Conservation (phyloP, 2,329 filamentous ascomycete genomes). For the Fusarium tanahbumbuense region DNA sequence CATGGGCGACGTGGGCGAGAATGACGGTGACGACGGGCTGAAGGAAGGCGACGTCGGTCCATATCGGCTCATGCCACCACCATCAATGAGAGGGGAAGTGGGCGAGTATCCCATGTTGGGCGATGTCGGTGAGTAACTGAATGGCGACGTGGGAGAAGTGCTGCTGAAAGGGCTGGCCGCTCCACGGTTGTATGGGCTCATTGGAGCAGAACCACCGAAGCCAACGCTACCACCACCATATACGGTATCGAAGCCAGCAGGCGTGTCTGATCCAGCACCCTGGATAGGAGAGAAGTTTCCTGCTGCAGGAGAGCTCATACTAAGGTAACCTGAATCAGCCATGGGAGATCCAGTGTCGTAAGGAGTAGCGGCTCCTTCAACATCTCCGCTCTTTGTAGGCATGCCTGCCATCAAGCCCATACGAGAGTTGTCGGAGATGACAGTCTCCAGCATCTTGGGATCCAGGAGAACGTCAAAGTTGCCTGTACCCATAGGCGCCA, state of each 20-base stretch:
- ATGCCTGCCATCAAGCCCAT: constrained; percentile 85
- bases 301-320: constrained; percentile 70
- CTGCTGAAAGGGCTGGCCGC: constrained; percentile 82
- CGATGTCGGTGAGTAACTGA: constrained; percentile 81
- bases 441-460: constrained; percentile 93
- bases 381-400: constrained; percentile 77
- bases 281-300: constrained; percentile 83
- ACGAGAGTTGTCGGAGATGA: constrained; percentile 90
- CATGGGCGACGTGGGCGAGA: constrained; percentile 71
- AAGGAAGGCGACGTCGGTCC: constrained; percentile 69
- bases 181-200: constrained; percentile 73
- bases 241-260: constrained; percentile 72
- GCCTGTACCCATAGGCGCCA: constrained; percentile 96
- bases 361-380: constrained; percentile 89
- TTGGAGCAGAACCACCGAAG: constrained; percentile 59
- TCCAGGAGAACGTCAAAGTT: constrained; percentile 95
- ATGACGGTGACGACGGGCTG: constrained; percentile 71
- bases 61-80: constrained; percentile 61
- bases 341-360: constrained; percentile 91
- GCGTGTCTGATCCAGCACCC: constrained; percentile 76
- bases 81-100: constrained; percentile 74
- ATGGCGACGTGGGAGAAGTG: constrained; percentile 73
- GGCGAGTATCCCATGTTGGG: constrained; percentile 80
- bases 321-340: constrained; percentile 75
- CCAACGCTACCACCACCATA: constrained; percentile 63